Conservation (phyloP, 441 rosid genomes). For the Syzygium malaccense region DNA sequence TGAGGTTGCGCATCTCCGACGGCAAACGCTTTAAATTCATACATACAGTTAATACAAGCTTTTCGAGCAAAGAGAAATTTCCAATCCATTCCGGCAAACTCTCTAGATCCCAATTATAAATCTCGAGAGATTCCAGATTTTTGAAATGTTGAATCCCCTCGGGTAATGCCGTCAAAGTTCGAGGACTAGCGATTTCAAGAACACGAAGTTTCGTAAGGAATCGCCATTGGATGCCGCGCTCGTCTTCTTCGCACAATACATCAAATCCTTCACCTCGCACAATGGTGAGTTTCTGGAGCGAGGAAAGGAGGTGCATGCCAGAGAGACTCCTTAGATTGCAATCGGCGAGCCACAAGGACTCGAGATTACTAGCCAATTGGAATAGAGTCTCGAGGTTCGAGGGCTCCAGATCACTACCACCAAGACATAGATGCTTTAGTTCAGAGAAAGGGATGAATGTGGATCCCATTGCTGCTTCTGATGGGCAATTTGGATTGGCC, state of each 20-base stretch:
- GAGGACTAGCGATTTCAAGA: rapidly evolving
- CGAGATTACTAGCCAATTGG: rapidly evolving
- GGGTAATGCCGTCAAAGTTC: rapidly evolving
- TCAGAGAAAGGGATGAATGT: rapidly evolving
- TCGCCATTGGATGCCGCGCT: neutral
- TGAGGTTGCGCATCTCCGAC: rapidly evolving
- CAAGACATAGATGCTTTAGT: too few relatives aligned
- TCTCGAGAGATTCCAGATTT: rapidly evolving
- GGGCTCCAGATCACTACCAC: rapidly evolving
- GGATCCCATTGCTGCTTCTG: rapidly evolving
- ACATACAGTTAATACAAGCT: rapidly evolving
- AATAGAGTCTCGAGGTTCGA: too few relatives aligned
- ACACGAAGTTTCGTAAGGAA: rapidly evolving
- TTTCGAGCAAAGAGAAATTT: neutral
- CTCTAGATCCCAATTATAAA: rapidly evolving
- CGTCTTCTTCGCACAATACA: rapidly evolving
- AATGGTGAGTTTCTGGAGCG: rapidly evolving
- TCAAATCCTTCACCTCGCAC: rapidly evolving
- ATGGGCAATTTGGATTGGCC: neutral
- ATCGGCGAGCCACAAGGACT: rapidly evolving
- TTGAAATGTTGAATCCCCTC: rapidly evolving
- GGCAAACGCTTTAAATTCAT: rapidly evolving
- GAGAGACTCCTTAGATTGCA: rapidly evolving
- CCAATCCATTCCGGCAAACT: rapidly evolving
- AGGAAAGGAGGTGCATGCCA: neutral